Evolutionary conservation across 1,139 yeast genomes (phyloP).

Genomic region (Saccharomyces hybrid): DNA sequence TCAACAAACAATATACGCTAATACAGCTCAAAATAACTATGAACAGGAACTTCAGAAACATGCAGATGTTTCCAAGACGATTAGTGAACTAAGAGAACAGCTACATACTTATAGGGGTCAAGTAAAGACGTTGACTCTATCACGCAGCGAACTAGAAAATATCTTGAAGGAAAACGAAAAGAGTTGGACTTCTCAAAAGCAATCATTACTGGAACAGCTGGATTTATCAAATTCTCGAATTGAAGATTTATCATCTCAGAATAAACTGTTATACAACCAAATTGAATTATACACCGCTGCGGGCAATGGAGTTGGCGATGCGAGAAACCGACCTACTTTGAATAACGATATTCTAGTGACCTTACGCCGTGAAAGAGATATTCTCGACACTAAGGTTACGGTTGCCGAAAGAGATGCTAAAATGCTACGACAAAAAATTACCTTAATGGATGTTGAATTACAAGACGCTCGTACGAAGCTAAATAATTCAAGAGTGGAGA

Average conservation of each 20-base stretch:
- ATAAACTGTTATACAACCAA: constrained; percentile 60
- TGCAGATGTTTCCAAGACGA: constrained; percentile 44
- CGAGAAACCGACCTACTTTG: constrained; percentile 19
- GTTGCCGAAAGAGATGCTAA: constrained; percentile 31
- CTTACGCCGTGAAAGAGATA: constrained; percentile 72
- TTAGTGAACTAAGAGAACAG: constrained; percentile 41
- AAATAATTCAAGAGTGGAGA: constrained; percentile 4
- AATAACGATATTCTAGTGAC: constrained; percentile 47
- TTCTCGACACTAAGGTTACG: constrained; percentile 53
- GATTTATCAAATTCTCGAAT: constrained; percentile 40
- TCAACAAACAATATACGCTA: constrained; percentile 43
- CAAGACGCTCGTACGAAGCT: constrained; percentile 7
- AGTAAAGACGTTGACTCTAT: constrained; percentile 33
- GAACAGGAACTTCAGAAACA: constrained; percentile 52
- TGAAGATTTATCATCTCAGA: constrained; percentile 58
- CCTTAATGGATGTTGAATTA: constrained; percentile 31
- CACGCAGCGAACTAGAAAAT: constrained; percentile 31
- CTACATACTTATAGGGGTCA: constrained; percentile 35
- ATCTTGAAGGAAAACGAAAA: constrained; percentile 34
- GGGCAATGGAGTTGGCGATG: neutral
- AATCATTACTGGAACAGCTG: constrained; percentile 47
- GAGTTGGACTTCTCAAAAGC: constrained; percentile 40
- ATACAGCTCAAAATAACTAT: constrained; percentile 49
- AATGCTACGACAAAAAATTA: constrained; percentile 35
- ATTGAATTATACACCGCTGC: constrained; percentile 40